Percentiles rank a stretch among this genome's conserved stretches.
phyloP scores from a whole-genome alignment of 2,329 filamentous ascomycete species.

The Lasiodiplodia sp. region DNA sequence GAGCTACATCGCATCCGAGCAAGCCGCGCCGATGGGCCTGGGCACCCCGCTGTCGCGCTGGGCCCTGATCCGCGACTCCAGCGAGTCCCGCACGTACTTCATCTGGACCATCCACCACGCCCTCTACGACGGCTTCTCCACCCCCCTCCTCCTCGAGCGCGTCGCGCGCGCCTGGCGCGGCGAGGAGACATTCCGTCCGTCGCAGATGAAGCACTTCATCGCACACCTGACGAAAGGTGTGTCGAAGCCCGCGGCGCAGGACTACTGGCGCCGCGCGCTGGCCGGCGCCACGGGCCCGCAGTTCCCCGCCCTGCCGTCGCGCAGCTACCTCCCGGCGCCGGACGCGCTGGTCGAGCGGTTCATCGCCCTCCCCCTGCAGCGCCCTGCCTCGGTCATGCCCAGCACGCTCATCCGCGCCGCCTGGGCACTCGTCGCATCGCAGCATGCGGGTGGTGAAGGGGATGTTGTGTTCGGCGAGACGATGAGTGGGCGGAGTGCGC shows the following conservation, averaged over 20 bases:
- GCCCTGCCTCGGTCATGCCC: no score
- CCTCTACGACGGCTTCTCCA: constrained; percentile 51
- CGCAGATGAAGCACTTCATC: constrained; percentile 65
- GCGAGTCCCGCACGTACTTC: constrained; percentile 41
- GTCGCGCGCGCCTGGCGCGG: constrained; percentile 39
- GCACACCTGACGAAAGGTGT: constrained; percentile 52
- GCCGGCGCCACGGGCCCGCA: constrained; percentile 62
- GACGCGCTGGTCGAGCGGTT: constrained; percentile 51
- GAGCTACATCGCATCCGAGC: constrained; percentile 46
- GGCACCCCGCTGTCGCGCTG: constrained; percentile 49
- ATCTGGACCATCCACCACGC: constrained; percentile 52
- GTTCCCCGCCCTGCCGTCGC: constrained; percentile 60
- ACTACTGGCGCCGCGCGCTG: constrained; percentile 76
- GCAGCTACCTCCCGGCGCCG: constrained; percentile 58
- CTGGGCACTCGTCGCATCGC: constrained; percentile 65
- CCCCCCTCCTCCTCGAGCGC: constrained; percentile 41
- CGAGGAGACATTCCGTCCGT: constrained; percentile 3
- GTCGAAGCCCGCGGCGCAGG: constrained; percentile 49
- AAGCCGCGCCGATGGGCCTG: constrained; percentile 47
- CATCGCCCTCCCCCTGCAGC: no score
- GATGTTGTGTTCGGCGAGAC: constrained; percentile 81
- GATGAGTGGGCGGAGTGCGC: constrained; percentile 78
- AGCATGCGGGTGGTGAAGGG: constrained; percentile 64
- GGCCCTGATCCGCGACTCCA: constrained; percentile 40
- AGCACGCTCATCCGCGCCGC: constrained; percentile 79